A percentile compares a stretch with the other conserved stretches of the same genome.
phyloP scores from a whole-genome alignment of 2,329 filamentous ascomycete genomes.

The Aspergillus versicolor region DNA sequence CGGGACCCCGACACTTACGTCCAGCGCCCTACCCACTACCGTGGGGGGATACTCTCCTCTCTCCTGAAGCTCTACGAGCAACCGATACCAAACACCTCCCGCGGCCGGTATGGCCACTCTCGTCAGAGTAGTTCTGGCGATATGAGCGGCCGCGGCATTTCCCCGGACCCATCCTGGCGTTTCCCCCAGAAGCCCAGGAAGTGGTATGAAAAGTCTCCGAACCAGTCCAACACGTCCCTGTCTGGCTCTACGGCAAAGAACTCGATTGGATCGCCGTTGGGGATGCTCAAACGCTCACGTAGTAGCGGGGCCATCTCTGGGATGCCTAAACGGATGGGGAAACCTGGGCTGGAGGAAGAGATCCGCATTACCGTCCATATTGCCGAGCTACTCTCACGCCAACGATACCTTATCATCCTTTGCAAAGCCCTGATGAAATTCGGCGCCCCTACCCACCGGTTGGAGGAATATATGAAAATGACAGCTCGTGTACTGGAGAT shows the following conservation, averaged over 20 bases:
- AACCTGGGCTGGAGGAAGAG: slow-evolving; percentile 47
- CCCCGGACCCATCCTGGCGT: slow-evolving; percentile 33
- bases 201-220: slow-evolving; percentile 43
- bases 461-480: slow-evolving; percentile 92
- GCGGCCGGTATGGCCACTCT: slow-evolving; percentile 29
- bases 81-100: slow-evolving; percentile 34
- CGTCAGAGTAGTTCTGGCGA: slow-evolving; percentile 34
- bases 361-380: slow-evolving; percentile 63
- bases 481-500: slow-evolving; percentile 84
- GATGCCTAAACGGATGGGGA: slow-evolving; percentile 29
- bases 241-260: slow-evolving; percentile 29
- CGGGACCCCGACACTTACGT: slow-evolving; percentile 62
- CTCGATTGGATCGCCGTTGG: slow-evolving; percentile 29
- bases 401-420: slow-evolving; percentile 80
- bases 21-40: slow-evolving; percentile 65
- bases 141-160: slow-evolving; percentile 29
- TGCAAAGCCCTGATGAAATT: slow-evolving; percentile 88
- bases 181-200: slow-evolving; percentile 30
- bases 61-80: slow-evolving; percentile 69
- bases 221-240: slow-evolving; percentile 36
- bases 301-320: slow-evolving; percentile 35
- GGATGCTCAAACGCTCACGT: slow-evolving; percentile 35
- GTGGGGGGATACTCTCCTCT: slow-evolving; percentile 70
- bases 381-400: slow-evolving; percentile 71
- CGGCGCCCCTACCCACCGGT: slow-evolving; percentile 85